Percentiles rank a stretch among this genome's conserved stretches.
Evolutionary conservation across 202 grass and related monocot genomes (phyloP).

Genomic region (Digitaria exilis): DNA sequence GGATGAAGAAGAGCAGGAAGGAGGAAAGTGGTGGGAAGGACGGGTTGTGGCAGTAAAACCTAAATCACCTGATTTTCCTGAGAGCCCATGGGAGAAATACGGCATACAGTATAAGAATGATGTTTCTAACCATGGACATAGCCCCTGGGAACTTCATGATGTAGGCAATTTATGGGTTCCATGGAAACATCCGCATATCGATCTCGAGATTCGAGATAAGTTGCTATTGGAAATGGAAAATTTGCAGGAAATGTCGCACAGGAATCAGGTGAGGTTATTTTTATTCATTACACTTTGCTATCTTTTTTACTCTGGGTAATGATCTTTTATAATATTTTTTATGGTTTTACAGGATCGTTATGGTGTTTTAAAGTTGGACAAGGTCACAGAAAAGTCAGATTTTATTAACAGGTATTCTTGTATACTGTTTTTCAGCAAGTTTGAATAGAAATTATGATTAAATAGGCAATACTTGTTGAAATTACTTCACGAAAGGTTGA

Average conservation of each 20-base stretch:
- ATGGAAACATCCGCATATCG: constrained; percentile 81
- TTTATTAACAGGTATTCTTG: constrained; percentile 82
- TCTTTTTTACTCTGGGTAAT: constrained; percentile 25
- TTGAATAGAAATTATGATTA: constrained; percentile 1
- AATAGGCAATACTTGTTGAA: not conserved
- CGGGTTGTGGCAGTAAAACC: constrained; percentile 60
- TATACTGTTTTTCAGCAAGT: not conserved
- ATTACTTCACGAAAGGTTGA: not conserved
- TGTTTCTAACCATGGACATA: constrained; percentile 69
- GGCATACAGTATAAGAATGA: constrained; percentile 87
- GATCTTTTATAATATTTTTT: constrained; percentile 21
- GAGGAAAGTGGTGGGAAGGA: constrained; percentile 95
- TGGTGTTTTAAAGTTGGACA: constrained; percentile 76
- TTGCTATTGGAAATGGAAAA: constrained; percentile 62
- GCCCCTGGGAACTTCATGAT: constrained; percentile 96
- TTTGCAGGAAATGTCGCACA: constrained; percentile 61
- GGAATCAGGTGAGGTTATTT: constrained; percentile 61
- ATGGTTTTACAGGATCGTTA: constrained; percentile 63
- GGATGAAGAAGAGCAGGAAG: constrained; percentile 56
- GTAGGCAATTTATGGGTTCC: constrained; percentile 59
- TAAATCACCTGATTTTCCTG: constrained; percentile 77
- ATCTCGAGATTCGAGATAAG: constrained; percentile 50
- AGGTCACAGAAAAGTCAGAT: constrained; percentile 75
- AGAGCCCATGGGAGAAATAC: constrained; percentile 97
- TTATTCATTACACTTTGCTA: not conserved